Evolutionary conservation across 257 asterid genomes (phyloP), one percentile per base, ranked within the genome.

Genomic region (Fraxinus cuspidata): DNA sequence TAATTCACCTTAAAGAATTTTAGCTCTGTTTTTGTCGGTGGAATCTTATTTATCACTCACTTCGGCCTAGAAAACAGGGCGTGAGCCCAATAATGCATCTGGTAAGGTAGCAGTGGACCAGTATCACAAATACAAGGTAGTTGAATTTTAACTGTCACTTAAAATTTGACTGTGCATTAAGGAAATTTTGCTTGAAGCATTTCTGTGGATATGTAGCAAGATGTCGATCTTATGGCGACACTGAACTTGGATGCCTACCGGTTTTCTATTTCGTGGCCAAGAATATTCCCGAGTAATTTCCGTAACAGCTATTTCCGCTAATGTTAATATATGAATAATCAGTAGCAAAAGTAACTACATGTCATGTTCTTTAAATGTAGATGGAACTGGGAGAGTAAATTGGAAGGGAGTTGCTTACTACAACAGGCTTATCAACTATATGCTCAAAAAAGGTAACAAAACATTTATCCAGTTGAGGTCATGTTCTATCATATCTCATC

Each of bases 201-300:
- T 42, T 42, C 49, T 42, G 16, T 27, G 31, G 35, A 63, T 56
- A 32, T n/a, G 77, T 94, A 95, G 99, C 92, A 85, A 72, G 99
- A 95, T 86, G 73, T 95, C 74, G 86, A 93, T 84, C 84, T 90
- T 7, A 90, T 92, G 98, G 92, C 82, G 27, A 85, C 81, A 72
- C 80, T 91, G 65, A 90, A 93, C 83, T 95, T 95, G 47, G 99
- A 95, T 32, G 97, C 99, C 63, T 95, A 95, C 82, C 87, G 97
- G 5, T 95, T 95, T 78, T 95, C 98, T 3, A 93, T 95, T 74
- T 95, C 99, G 23, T 95, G 99, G 99, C 74, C 98, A 64, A 84
- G 98, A 85, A 91, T 95, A 69, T 95, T 95, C 67, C 96, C 99
- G 84, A 84, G 98, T 95, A 92, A 80, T 72, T 13, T 71, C 19